phyloP scores from a whole-genome alignment of 345 rosid species.

The rapeseed (Brassica napus) region DNA sequence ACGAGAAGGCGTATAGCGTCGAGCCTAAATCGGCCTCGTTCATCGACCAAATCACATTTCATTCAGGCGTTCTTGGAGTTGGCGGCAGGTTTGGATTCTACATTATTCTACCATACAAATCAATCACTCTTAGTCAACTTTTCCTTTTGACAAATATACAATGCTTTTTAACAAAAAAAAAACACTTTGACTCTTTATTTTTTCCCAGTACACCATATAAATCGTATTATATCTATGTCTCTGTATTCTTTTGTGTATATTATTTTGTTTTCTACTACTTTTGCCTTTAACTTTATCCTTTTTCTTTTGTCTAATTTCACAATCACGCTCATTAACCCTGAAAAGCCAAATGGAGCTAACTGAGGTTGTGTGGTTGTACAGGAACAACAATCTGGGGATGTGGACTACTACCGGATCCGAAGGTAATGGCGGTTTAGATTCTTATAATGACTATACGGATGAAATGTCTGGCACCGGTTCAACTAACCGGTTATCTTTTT shows the following conservation, averaged over 20 bases:
- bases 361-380: constrained; percentile 33
- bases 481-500: constrained; percentile 27
- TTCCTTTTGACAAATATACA: background rate
- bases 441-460: constrained; percentile 50
- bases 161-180: background rate
- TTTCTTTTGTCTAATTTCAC: constrained; percentile 3
- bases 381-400: constrained; percentile 82
- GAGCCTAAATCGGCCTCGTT: constrained; percentile 86
- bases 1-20: constrained; percentile 85
- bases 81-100: constrained; percentile 65
- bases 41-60: constrained; percentile 63
- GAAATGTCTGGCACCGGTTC: constrained; percentile 54
- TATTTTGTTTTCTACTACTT: constrained; percentile 24
- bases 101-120: background rate
- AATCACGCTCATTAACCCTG: background rate
- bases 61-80: constrained; percentile 75
- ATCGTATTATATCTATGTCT: background rate
- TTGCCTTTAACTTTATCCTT: constrained; percentile 30
- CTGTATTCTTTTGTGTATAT: background rate
- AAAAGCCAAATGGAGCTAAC: constrained; percentile 28
- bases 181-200: constrained; percentile 10
- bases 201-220: too few species aligned
- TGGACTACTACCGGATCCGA: constrained; percentile 66
- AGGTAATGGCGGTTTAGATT: constrained; percentile 34
- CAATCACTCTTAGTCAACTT: background rate